phyloP scores from a whole-genome alignment of 352 stramenopile species.

The Phytophthora fragariaefolia region DNA sequence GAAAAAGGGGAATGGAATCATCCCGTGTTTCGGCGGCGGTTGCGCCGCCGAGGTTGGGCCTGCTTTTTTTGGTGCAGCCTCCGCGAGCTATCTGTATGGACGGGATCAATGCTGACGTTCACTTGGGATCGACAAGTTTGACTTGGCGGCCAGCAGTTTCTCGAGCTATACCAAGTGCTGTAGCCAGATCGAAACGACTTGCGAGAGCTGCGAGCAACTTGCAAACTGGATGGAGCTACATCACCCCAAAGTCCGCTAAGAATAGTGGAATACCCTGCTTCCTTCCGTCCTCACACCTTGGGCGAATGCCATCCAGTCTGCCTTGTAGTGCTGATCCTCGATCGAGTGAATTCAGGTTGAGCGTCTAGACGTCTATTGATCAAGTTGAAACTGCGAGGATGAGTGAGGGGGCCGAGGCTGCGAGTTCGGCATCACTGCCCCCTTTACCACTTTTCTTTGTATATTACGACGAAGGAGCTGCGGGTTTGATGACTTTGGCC shows the following conservation, averaged over 20 bases:
- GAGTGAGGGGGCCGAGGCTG: constrained; percentile 11
- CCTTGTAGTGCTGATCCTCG: constrained; percentile 20
- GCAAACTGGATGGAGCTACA: constrained; percentile 24
- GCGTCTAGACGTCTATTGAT: constrained; percentile 10
- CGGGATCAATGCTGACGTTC: too few species aligned
- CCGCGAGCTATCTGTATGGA: constrained; percentile 18
- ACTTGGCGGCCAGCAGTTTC: constrained; percentile 15
- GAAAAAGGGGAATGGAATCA: constrained; percentile 81
- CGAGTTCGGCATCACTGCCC: neutral
- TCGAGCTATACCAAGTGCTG: constrained; percentile 5
- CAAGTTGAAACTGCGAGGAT: constrained; percentile 8
- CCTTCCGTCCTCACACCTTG: constrained; percentile 32
- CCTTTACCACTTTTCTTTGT: constrained; percentile 3
- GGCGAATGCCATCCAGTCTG: neutral
- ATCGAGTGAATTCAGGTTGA: constrained; percentile 2
- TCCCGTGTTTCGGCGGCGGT: constrained; percentile 36
- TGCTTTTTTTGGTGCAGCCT: constrained; percentile 22
- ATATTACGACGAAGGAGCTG: constrained; percentile 26
- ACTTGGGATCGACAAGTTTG: constrained; percentile 17
- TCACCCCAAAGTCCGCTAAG: constrained; percentile 10
- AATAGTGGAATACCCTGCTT: constrained; percentile 23
- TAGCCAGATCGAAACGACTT: constrained; percentile 24
- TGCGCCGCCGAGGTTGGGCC: constrained; percentile 20
- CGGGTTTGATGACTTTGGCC: constrained; percentile 16
- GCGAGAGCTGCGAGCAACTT: constrained; percentile 33